Evolutionary conservation across 1,284 basidiomycete species (phyloP).

Genomic region (Leccinum huronense): DNA sequence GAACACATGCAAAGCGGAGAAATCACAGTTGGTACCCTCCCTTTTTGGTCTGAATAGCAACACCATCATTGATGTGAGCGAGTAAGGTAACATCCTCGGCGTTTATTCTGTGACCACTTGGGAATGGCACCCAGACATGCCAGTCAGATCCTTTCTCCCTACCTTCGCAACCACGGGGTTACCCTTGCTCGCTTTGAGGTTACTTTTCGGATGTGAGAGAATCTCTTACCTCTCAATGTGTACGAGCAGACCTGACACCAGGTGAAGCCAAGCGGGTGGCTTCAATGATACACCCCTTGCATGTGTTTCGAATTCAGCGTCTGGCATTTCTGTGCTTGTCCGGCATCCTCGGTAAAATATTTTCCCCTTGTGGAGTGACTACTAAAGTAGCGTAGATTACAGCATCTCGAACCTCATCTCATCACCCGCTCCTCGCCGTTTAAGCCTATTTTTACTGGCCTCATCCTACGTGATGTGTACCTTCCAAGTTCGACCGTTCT

Average conservation of each 20-base stretch:
- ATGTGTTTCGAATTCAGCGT: constrained; percentile 36
- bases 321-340: constrained; percentile 35
- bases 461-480: constrained; percentile 41
- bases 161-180: constrained; percentile 37
- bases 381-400: constrained; percentile 31
- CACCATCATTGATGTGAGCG: constrained; percentile 13
- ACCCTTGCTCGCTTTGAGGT: constrained; percentile 29
- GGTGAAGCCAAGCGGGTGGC: constrained; percentile 14
- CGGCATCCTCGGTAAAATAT: constrained; percentile 35
- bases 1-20: constrained; percentile 46
- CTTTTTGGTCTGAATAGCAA: constrained; percentile 2
- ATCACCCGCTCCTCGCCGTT: constrained; percentile 18
- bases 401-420: constrained; percentile 31
- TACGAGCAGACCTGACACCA: constrained; percentile 14
- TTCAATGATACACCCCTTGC: constrained; percentile 18
- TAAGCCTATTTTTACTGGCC: constrained; percentile 36
- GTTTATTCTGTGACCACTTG: constrained; percentile 35
- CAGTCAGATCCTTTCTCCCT: constrained; percentile 39
- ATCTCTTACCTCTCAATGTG: constrained; percentile 5
- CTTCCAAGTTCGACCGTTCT: constrained; percentile 43
- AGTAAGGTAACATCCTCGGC: constrained; percentile 33
- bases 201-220: constrained; percentile 28
- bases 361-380: neutral
- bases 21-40: constrained; percentile 36
- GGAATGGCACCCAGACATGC: constrained; percentile 39